Base-by-base conservation (phyloP, 176 grass and related monocot species). In the Aegilops speltoides region DNA sequence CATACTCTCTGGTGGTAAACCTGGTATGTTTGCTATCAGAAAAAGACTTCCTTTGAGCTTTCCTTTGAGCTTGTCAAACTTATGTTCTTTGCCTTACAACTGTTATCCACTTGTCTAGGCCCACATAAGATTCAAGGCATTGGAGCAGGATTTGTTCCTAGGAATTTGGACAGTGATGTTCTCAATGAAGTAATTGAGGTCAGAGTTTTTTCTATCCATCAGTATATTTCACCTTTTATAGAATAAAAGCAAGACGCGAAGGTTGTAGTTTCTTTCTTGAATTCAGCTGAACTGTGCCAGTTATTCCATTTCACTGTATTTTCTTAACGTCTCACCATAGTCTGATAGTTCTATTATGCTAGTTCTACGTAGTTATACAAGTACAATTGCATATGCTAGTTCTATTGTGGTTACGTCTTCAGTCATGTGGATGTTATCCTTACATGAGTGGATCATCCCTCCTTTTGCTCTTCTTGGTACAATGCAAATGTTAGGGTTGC, bases 121-220 rank as follows among this genome's bases (percentile, higher is more conserved):
- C 97, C 97, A 80, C 94, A 98, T 80, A 96, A 98, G 85, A 98
- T 98, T 84, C 93, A 96, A 89, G 97, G 97, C 73, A 93, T 98
- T 74, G 97, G 94, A 16, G 97, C 94, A 6, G 94, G 97, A 68
- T 96, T 98, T 88, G 91, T 98, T 80, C 97, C 97, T 46, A 88
- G 85, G 56, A 98, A 98, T 62, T 92, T 98, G 67, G 92, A 96
- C 63, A 88, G 86, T 69, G 76, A 94, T 24, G 77, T 96, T 82
- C 91, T 96, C 5, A 90, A 98, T 80, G 97, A 98, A 94, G 79
- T 94, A 76, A 60, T 98, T 50, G 92, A 96, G 93, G 93, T 98
- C 60, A 17, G 75, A 62, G 22, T 41, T 66, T 78, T 45, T 89
- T 31, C 43, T 23, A 73, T 8, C 20, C 28, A 7, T 23, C 56